Conservation (phyloP, 2,329 filamentous ascomycete genomes). For the Dothideomycetidae sp. region DNA sequence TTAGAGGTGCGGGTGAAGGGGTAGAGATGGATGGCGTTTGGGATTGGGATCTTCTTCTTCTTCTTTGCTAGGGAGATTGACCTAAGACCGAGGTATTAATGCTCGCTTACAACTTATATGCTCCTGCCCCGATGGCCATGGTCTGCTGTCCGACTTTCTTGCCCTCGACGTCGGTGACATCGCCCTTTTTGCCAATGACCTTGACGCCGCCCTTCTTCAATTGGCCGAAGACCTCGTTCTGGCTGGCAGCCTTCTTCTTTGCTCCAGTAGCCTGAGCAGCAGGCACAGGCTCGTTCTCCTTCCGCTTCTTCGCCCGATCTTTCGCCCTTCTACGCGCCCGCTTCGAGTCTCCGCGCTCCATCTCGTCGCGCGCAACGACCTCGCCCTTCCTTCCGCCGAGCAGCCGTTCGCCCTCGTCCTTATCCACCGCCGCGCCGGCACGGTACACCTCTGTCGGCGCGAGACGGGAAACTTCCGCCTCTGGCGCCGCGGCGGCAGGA, state of each 20-base stretch:
- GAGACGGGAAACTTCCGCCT: slow-evolving; percentile 55
- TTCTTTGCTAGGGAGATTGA: not conserved
- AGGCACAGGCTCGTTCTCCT: slow-evolving; percentile 42
- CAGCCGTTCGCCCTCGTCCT: slow-evolving; percentile 54
- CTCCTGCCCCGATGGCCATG: slow-evolving; percentile 9
- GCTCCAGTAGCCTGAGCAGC: slow-evolving; percentile 33
- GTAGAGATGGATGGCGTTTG: not conserved
- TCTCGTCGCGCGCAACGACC: slow-evolving; percentile 68
- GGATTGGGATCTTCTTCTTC: not conserved
- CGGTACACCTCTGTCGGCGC: slow-evolving; percentile 92
- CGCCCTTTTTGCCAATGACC: slow-evolving; percentile 81
- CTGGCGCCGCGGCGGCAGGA: slow-evolving; percentile 59
- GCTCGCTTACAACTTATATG: slow-evolving; percentile 13
- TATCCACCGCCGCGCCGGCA: slow-evolving; percentile 47
- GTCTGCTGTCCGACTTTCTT: slow-evolving; percentile 43
- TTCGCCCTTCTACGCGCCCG: slow-evolving; percentile 50
- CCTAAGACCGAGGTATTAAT: not conserved
- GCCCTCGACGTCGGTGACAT: slow-evolving; percentile 70
- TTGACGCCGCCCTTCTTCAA: slow-evolving; percentile 78
- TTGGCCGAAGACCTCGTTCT: slow-evolving; percentile 46
- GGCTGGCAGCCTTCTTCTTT: slow-evolving; percentile 45
- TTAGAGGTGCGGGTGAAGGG: not conserved
- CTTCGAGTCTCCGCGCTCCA: slow-evolving; percentile 73
- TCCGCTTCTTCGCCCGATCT: slow-evolving; percentile 73
- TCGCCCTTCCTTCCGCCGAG: slow-evolving; percentile 53